phyloP scores from a whole-genome alignment of 352 stramenopile species.

The Globisporangium uncinulatum region DNA sequence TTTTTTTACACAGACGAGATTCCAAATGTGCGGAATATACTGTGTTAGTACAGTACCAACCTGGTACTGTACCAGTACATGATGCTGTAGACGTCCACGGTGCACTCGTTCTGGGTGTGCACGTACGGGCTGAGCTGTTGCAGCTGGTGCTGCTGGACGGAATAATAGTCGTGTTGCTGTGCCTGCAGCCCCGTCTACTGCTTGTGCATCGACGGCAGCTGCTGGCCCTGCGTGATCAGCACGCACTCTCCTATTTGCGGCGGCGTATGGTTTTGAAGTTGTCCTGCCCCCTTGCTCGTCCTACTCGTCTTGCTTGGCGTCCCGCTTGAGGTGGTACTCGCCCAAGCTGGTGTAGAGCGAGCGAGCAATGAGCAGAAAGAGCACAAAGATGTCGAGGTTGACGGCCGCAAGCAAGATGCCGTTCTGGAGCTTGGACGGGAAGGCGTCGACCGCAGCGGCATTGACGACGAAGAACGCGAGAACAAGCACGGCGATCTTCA shows the following conservation, averaged over 20 bases:
- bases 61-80: too few relatives aligned
- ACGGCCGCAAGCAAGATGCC: constrained; percentile 64
- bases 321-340: constrained; percentile 61
- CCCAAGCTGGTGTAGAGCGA: constrained; percentile 69
- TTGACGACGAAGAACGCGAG: constrained; percentile 71
- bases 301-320: constrained; percentile 45
- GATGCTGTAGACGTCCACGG: too few relatives aligned
- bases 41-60: too few relatives aligned
- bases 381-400: constrained; percentile 57
- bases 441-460: constrained; percentile 39
- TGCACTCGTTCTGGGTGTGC: constrained; percentile 19
- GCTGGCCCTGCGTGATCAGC: constrained; percentile 12
- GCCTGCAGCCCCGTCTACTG: constrained; percentile 1
- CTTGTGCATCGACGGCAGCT: constrained; percentile 6
- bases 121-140: constrained; percentile 36
- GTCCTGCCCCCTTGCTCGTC: constrained; percentile 54
- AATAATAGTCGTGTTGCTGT: constrained; percentile 1
- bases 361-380: constrained; percentile 57
- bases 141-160: constrained; percentile 10
- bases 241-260: constrained; percentile 24
- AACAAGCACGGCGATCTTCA: constrained; percentile 74
- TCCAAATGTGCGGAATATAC: too few relatives aligned
- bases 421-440: constrained; percentile 58
- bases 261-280: constrained; percentile 62
- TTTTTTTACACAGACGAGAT: too few relatives aligned